Evolutionary conservation across 257 asterid genomes (phyloP), one percentile per base, ranked within the genome.

Genomic region (Leptodermis oblonga): DNA sequence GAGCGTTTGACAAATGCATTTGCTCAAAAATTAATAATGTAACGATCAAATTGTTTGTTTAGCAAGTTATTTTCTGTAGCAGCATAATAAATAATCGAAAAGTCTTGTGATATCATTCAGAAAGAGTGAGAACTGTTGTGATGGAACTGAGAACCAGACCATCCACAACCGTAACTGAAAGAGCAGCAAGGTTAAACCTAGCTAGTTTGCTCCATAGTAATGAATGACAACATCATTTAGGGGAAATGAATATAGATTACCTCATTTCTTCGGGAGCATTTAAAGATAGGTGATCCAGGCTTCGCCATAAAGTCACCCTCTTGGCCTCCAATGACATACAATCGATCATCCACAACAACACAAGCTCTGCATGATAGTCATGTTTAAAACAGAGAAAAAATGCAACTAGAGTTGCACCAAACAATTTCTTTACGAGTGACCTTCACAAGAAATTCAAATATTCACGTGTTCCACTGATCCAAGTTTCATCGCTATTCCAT

Each of bases 291-390:
- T 45, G 96, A 86, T 77, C 96, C 98, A 53, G 97, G 96, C 81
- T 92, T 90, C 26, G 98, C 96, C 96, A 89, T 86, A 83, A 90
- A 87, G 82, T 89, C 96, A 56, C 98, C 98, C 80, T 92, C 98
- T 82, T 87, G 97, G 66, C 98, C 98, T 65, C 95, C 97, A 58
- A 87, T 70, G 78, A 82, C 82, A 79, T 89, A 90, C 71, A 92
- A 73, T 14, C 66, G 79, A 73, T 87, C 98, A 74, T 87, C 72
- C 73, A 75, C 82, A 69, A 88, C 97, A 60, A 89, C 85, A 79
- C 96, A 87, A 48, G 97, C 86, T 90, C 98, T 92, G 76, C 85
- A 79, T 14, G 43, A 65, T 68, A 69, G 42, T 15, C 62, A 70
- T 67, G 23, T 65, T 70, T 22, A 74, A 33, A 65, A 14, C 52